These are phyloP conservation scores for Houttuynia cordata DNA, from an alignment of 164 flowering plant species.

Conservation along the genomic window DNA sequence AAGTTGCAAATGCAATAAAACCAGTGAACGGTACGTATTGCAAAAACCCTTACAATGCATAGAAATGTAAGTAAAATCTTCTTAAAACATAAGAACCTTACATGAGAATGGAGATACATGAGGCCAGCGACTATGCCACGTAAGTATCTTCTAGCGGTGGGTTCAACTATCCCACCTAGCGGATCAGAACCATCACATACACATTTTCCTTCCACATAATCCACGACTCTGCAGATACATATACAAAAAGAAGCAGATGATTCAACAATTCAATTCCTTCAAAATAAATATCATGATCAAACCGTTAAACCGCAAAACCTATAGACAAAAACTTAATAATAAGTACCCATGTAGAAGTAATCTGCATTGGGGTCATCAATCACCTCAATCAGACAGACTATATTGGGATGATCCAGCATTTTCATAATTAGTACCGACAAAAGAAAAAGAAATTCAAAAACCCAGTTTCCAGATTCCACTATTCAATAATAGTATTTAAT, in stretches of 20 bases:
- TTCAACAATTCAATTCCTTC: background rate
- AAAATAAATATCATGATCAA: too few species aligned
- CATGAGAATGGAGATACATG: constrained; percentile 94
- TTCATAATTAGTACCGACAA: constrained; percentile 88
- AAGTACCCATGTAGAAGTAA: constrained; percentile 96
- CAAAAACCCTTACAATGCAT: background rate
- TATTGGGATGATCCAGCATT: constrained; percentile 84
- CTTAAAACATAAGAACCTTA: constrained; percentile 21
- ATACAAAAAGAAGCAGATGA: background rate
- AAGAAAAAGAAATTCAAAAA: background rate
- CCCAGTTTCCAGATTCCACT: background rate
- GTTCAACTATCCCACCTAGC: constrained; percentile 52
- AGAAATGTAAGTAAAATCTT: background rate
- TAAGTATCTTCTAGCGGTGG: constrained; percentile 54
- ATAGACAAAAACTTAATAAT: background rate
- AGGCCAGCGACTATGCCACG: constrained; percentile 87
- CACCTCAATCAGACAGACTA: constrained; percentile 95
- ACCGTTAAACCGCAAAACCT: background rate
- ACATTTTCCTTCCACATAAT: constrained; percentile 90
- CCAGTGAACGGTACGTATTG: too few species aligned
- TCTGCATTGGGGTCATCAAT: constrained; percentile 90
- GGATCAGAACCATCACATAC: constrained; percentile 59
- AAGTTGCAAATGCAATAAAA: background rate
- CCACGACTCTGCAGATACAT: constrained; percentile 50
- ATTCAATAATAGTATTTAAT: background rate